Evolutionary conservation across 1,284 basidiomycete species (phyloP), one percentile per base, ranked within the genome.

Genomic region (Ceratobasidium sp.): DNA sequence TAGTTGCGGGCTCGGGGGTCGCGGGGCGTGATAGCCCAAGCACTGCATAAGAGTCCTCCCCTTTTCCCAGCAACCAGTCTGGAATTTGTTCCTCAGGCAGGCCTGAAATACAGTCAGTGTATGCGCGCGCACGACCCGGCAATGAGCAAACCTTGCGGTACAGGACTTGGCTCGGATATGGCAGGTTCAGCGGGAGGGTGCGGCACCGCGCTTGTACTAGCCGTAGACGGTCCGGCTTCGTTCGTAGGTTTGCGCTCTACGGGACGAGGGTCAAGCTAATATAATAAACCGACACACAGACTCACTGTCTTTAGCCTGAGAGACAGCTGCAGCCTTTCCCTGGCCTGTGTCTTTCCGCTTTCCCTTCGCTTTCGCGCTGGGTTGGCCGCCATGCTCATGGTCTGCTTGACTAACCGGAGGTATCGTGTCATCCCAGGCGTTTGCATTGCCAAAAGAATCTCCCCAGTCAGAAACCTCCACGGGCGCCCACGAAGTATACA

Each of bases 71-170:
- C 2, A 70, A 40, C 67, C 67, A 70, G 30, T 70, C 67, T 11
- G 67, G 67, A 21, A 70, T 60, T 30, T 70, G 54, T 5, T 70
- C 67, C 56, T 69, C 54, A 33, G 67, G 67, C 8, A 70, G 30
- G 4, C 67, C 67, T 70, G 36, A 7, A 16, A 12, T 4, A 11
- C n/a, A 28, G 11, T 61, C 14, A 44, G 25, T 61, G 23, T 28
- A 61, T 46, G 33, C 23, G 25, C 14, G n/a, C 14, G 14, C 21
- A 30, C 4, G 23, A 42, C 16, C 2, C 18, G 3, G 7, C 25
- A 46, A 28, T 30, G 8, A 21, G n/a, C 42, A 21, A 21, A 61
- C 59, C 59, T 61, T 42, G 40, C 8, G 59, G 59, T 12, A 30
- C n/a, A 11, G 42, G 59, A 30, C 30, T 12, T 58, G 56, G 56